phyloP scores from a whole-genome alignment of 2,329 filamentous ascomycete genomes.

The Didymella pinodella region DNA sequence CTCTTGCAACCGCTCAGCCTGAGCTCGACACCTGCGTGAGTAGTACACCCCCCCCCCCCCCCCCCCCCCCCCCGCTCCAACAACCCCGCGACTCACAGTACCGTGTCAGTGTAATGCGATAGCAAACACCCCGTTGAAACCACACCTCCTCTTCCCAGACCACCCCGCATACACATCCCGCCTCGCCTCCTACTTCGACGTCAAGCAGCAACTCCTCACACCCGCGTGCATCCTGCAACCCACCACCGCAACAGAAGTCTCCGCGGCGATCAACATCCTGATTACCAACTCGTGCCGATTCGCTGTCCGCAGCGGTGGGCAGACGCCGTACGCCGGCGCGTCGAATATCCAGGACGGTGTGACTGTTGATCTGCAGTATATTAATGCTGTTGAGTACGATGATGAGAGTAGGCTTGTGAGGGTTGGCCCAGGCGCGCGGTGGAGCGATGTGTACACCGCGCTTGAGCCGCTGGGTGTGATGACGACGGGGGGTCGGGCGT shows the following conservation, averaged over 20 bases:
- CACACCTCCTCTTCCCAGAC: conserved; percentile 24
- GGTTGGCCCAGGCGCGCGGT: conserved; percentile 37
- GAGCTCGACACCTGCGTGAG: conserved; percentile 13
- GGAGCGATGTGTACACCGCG: conserved; percentile 36
- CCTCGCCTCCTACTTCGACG: conserved; percentile 31
- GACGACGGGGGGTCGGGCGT: conserved; percentile 36
- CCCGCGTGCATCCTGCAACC: conserved; percentile 40
- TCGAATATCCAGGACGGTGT: conserved; percentile 42
- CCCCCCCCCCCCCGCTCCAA: background rate
- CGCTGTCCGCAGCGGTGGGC: conserved; percentile 38
- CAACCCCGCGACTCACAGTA: background rate
- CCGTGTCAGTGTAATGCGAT: conserved; percentile 21
- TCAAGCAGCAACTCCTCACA: conserved; percentile 31
- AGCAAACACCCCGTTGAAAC: conserved; percentile 15
- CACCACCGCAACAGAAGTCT: conserved; percentile 27
- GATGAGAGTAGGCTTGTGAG: conserved; percentile 25
- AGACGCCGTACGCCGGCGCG: conserved; percentile 35
- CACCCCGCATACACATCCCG: conserved; percentile 26
- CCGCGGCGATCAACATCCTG: conserved; percentile 29
- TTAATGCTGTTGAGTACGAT: conserved; percentile 32
- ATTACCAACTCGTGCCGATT: conserved; percentile 25
- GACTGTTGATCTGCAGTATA: conserved; percentile 35
- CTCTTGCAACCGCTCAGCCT: conserved; percentile 7
- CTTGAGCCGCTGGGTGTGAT: conserved; percentile 36
- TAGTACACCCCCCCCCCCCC: background rate